phyloP scores from a whole-genome alignment of 331 rosid species.

The Acacia pycnantha region DNA sequence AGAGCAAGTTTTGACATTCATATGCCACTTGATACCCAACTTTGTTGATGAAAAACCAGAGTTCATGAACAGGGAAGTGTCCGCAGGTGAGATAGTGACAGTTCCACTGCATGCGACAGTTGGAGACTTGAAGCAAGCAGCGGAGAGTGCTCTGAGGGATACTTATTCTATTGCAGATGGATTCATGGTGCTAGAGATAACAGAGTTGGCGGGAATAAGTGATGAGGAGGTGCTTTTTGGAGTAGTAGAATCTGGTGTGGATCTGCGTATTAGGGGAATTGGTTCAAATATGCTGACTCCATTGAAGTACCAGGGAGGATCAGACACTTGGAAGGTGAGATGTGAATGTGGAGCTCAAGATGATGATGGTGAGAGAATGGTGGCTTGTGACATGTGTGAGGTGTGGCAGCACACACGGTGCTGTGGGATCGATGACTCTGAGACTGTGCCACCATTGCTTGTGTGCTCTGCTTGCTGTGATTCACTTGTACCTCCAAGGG shows the following conservation, averaged over 20 bases:
- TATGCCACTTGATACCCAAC: conserved; percentile 52
- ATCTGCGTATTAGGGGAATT: conserved; percentile 59
- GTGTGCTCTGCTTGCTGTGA: conserved; percentile 64
- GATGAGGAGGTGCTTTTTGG: conserved; percentile 71
- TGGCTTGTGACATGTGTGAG: conserved; percentile 85
- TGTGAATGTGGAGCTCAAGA: conserved; percentile 87
- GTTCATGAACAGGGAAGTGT: conserved; percentile 29
- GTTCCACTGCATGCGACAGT: conserved; percentile 76
- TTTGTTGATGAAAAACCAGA: conserved; percentile 39
- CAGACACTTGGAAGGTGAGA: conserved; percentile 72
- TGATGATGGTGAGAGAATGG: conserved; percentile 95
- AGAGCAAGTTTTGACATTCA: conserved; percentile 59
- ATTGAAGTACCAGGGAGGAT: conserved; percentile 65
- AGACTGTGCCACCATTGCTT: conserved; percentile 76
- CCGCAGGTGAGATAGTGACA: conserved; percentile 63
- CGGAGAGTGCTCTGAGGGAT: conserved; percentile 68
- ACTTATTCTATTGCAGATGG: conserved; percentile 70
- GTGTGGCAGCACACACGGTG: conserved; percentile 91
- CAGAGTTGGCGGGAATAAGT: conserved; percentile 44
- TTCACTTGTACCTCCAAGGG: conserved; percentile 35
- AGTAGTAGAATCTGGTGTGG: conserved; percentile 57
- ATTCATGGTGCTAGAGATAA: conserved; percentile 54
- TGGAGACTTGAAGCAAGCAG: conserved; percentile 66
- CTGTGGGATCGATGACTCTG: conserved; percentile 72
- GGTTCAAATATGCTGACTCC: conserved; percentile 48